These are phyloP conservation scores for Dillenia suffruticosa DNA, from an alignment of 164 flowering plant genomes.

Conservation along the genomic window DNA sequence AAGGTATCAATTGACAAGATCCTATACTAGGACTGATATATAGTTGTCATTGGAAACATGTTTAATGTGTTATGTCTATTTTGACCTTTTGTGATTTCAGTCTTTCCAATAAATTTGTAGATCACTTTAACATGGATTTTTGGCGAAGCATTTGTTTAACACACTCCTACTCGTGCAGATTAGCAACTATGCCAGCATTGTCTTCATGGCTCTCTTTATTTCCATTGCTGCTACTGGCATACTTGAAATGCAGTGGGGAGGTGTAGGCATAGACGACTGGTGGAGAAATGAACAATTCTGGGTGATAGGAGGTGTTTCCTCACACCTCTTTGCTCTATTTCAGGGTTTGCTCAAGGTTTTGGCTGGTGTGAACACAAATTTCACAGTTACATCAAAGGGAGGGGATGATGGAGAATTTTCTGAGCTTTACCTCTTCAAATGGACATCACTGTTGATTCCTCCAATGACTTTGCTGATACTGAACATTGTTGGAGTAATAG, in stretches of 20 bases:
- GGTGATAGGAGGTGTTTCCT: conserved; percentile 47
- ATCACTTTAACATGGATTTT: no score
- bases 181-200: conserved; percentile 24
- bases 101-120: no score
- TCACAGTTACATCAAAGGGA: conserved; percentile 48
- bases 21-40: no score
- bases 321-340: conserved; percentile 43
- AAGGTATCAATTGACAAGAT: no score
- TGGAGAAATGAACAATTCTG: conserved; percentile 24
- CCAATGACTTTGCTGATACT: conserved; percentile 25
- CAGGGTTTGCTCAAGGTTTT: conserved; percentile 44
- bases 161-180: conserved; percentile 13
- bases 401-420: conserved; percentile 38
- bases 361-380: conserved; percentile 34
- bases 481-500: conserved; percentile 39
- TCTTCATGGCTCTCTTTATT: conserved; percentile 26
- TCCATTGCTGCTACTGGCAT: conserved; percentile 38
- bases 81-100: no score
- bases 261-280: conserved; percentile 20
- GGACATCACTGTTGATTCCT: conserved; percentile 38
- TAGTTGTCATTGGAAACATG: no score
- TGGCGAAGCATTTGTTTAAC: no score
- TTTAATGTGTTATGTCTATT: no score
- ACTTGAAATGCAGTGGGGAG: conserved; percentile 49
- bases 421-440: conserved; percentile 38